Base-by-base conservation (phyloP, 1,139 yeast species). In the Geotrichum aggregatum region DNA sequence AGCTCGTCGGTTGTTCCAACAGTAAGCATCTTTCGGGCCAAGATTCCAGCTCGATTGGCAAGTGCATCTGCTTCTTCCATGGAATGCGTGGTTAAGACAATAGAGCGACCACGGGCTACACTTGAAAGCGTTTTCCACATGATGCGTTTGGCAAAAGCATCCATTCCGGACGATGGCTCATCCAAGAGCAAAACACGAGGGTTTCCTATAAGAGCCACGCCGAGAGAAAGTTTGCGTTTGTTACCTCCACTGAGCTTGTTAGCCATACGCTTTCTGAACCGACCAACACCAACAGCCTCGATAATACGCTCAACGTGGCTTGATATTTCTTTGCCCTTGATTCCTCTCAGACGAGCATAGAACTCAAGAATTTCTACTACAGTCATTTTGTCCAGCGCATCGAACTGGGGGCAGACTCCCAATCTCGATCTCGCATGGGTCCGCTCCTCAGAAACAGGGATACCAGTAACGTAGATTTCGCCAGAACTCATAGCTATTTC, bases 141-240 rank as follows among this genome's bases (percentile, higher is more conserved):
- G 40, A 68, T 64, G 7, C 73, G 63, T 55, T 70, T 69, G n/a
- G 72, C 71, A 56, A 85, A 80, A 6, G 94, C 83, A 65, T 88
- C 96, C 61, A 88, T 75, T 0, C 96, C 96, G 1, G 94, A 84
- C 0, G 95, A 87, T 2, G 97, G 97, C 78, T 89, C 97, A 79
- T 89, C 97, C 72, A 89, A 83, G 71, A 89, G 80, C 74, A 89
- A 80, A 69, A 89, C 91, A 54, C 82, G 80, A 0, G 95, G 94
- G 76, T 89, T 95, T 77, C 86, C 88, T 77, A 88, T 85, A 69
- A 89, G 92, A 66, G 97, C 96, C 77, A 95, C 85, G 61, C 95
- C 97, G 68, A 89, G 79, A 68, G 96, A 96, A 75, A 89, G 80
- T 76, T 89, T 89, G 88, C 92, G 86, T 80, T 88, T 87, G 91